Percentiles rank a stretch among this genome's conserved stretches.
These are phyloP conservation scores for Leishmania tropica DNA, from an alignment of 208 protist genomes.

Conservation along the genomic window DNA sequence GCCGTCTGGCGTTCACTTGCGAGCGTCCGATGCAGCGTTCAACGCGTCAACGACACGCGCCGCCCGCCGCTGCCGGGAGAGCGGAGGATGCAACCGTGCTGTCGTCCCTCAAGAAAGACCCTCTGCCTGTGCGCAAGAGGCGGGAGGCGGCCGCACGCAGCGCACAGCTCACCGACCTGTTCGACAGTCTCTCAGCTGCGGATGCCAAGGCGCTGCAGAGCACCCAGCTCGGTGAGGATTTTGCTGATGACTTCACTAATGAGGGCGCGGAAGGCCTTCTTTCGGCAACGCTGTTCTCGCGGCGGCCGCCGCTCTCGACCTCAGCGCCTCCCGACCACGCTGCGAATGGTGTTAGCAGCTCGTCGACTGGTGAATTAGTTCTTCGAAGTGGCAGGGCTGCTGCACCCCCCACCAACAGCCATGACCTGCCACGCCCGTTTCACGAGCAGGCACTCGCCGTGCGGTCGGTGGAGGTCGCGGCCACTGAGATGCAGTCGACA, in stretches of 20 bases:
- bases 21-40: not conserved
- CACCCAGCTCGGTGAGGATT: not conserved
- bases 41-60: not conserved
- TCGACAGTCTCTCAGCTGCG: conserved; percentile 11
- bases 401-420: conserved; percentile 35
- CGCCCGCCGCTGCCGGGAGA: not conserved
- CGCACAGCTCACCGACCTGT: conserved; percentile 14
- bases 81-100: too few species aligned
- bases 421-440: conserved; percentile 56
- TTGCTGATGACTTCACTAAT: not conserved
- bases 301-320: not conserved
- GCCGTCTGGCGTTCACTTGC: too few species aligned
- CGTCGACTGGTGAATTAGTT: conserved; percentile 17
- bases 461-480: conserved; percentile 27
- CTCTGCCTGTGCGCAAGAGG: not conserved
- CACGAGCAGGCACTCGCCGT: conserved; percentile 42
- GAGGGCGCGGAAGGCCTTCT: not conserved
- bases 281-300: not conserved
- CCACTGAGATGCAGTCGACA: conserved; percentile 23
- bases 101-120: not conserved
- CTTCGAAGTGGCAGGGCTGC: conserved; percentile 27
- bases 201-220: conserved; percentile 1
- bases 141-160: conserved; percentile 17
- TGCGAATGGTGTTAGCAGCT: not conserved
- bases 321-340: not conserved